A percentile compares a stretch with the other conserved stretches of the same genome.
phyloP scores from a whole-genome alignment of 2,329 filamentous ascomycete species.

The Exophiala phaeomuriformis region DNA sequence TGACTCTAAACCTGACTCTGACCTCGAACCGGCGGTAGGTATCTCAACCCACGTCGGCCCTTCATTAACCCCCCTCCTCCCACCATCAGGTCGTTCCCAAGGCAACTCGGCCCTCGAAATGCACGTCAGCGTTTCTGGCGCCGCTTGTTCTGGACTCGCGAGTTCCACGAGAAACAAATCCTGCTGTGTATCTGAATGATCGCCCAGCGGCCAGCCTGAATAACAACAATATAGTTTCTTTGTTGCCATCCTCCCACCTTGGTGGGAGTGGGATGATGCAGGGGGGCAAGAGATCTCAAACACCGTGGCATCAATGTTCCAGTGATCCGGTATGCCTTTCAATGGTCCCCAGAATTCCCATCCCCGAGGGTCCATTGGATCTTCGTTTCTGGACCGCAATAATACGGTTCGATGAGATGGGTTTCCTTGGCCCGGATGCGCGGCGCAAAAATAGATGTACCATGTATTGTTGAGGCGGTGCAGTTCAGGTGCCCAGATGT shows the following conservation, averaged over 20 bases:
- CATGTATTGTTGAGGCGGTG: slow-evolving; percentile 46
- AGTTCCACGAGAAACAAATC: slow-evolving; percentile 24
- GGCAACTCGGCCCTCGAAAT: slow-evolving; percentile 19
- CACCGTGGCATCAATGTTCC: slow-evolving; percentile 26
- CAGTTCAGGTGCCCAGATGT: slow-evolving; percentile 52
- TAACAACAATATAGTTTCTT: slow-evolving; percentile 21
- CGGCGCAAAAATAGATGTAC: slow-evolving; percentile 45
- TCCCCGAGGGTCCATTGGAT: slow-evolving; percentile 19
- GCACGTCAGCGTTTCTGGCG: slow-evolving; percentile 8
- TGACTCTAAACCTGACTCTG: neutral
- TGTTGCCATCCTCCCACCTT: neutral
- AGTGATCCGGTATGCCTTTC: slow-evolving; percentile 25
- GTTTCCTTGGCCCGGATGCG: slow-evolving; percentile 22
- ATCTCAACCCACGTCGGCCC: slow-evolving; percentile 23
- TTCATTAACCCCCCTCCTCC: slow-evolving; percentile 25
- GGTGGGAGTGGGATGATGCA: too few species aligned
- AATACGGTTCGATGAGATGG: slow-evolving; percentile 21
- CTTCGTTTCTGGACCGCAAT: slow-evolving; percentile 12
- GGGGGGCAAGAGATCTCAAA: slow-evolving; percentile 5
- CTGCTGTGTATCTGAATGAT: slow-evolving; percentile 25
- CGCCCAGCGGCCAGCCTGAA: slow-evolving; percentile 25
- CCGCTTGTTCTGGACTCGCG: slow-evolving; percentile 15
- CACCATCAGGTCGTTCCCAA: slow-evolving; percentile 25
- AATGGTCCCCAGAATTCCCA: slow-evolving; percentile 25
- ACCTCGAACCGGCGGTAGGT: neutral